phyloP scores from a whole-genome alignment of 192 early-diverging fungal genomes.

The Podochytrium sp. region DNA sequence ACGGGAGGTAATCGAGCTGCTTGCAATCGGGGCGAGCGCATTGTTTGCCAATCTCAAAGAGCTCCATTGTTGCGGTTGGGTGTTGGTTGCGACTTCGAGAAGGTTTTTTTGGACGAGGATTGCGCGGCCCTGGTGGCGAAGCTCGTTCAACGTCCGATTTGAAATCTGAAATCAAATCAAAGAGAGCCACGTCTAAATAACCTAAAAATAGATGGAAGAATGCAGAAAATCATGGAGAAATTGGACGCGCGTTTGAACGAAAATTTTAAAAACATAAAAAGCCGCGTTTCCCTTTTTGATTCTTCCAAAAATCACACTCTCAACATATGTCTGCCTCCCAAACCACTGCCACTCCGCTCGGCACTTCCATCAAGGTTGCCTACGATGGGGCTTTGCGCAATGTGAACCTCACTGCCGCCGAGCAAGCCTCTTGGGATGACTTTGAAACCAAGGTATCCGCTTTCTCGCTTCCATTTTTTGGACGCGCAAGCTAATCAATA shows the following conservation, averaged over 20 bases:
- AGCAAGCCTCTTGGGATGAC: conserved; percentile 12
- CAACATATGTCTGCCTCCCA: neutral
- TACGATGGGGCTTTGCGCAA: conserved; percentile 21
- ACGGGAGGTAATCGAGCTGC: conserved; percentile 41
- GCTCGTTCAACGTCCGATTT: neutral
- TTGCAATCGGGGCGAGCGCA: conserved; percentile 35
- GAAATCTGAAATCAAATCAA: neutral
- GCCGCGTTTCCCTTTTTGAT: too few species aligned
- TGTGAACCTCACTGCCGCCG: neutral
- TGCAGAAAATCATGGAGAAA: too few species aligned
- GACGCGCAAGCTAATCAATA: too few species aligned
- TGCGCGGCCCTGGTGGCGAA: conserved; percentile 2
- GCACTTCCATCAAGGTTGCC: conserved; percentile 16
- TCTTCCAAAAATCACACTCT: too few species aligned
- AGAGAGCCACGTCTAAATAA: too few species aligned
- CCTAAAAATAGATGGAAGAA: too few species aligned
- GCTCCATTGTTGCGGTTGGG: conserved; percentile 8
- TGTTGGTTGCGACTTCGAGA: neutral
- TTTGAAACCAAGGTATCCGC: conserved; percentile 17
- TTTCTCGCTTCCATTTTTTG: too few species aligned
- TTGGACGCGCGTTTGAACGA: too few species aligned
- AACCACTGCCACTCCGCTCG: neutral
- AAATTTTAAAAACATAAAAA: too few species aligned
- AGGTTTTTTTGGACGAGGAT: neutral
- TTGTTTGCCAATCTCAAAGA: conserved; percentile 29